Base-by-base conservation (phyloP, 2,329 filamentous ascomycete genomes). In the Diaporthe sp. region DNA sequence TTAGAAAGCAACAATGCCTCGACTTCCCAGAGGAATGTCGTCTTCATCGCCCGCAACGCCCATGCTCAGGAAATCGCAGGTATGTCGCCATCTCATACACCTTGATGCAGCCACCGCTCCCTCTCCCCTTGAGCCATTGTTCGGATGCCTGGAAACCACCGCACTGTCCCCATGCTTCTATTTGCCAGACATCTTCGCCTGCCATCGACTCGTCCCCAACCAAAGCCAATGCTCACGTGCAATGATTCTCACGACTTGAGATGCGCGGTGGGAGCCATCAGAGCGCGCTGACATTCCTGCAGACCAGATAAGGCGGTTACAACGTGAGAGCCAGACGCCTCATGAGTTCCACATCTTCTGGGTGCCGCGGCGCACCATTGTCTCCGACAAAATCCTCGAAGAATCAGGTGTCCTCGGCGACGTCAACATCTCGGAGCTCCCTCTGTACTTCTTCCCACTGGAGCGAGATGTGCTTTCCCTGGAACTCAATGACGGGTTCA, bases 261-360 rank as follows among this genome's bases (percentile, higher is more conserved):
- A 55, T 72, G 79, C 82, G 79, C 81, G 81, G 79, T 81, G 80
- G 82, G 83, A 86, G 86, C 88, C 88, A 85, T 89, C 85, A 90
- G 86, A 80, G 83, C 82, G 82, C 86, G 87, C 91, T 93, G 84
- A 93, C 88, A 89, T 73, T n/a, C 47, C 58, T 79, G 69, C 81
- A 98, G 96, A 94, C 78, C 95, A 98, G 86, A 95, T 98, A 79
- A 96, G 96, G 83, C 92, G 94, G 75, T 88, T 98, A 74, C 94
- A 96, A 79, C 93, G 93, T 80, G 95, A 97, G 83, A 96, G 94
- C 81, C 93, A 95, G 80, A 94, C 93, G 61, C 94, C 95, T 78
- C 97, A 99, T 89, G 96, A 99, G 79, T 98, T 98, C 82, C 96
- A 96, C 76, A 93, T 99, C 79, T 96, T 98, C 82, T 98, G 97